Evolutionary conservation across 306 rosid species (phyloP), one percentile per base, ranked within the genome.

Genomic region (Neltuma alba): DNA sequence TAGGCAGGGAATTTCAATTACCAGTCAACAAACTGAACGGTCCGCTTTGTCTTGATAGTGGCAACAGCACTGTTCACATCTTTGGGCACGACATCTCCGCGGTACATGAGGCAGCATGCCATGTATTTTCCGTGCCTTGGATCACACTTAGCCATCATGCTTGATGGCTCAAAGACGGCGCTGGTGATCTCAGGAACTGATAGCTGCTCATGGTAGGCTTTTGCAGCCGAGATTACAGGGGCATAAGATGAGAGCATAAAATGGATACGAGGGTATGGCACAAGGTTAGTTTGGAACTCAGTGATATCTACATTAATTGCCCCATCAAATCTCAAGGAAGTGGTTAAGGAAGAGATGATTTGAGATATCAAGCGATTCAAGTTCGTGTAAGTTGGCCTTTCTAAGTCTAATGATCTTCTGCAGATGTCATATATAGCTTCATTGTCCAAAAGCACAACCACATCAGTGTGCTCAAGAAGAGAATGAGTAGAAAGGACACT

Each of bases 41-140:
- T 86, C 25, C 96, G 72, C 85, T 83, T 91, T 18, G 93, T 87
- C 87, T 91, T 91, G 83, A 91, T 88, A 52, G 84, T 86, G 25
- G 92, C 85, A 52, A 91, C 92, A 52, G 93, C 82, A 65, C 77
- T 82, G 75, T 91, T 91, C 2, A 91, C 96, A 66, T 91, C 96
- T 85, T 91, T 91, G 10, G 96, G 93, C 1, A 80, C 89, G 55
- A 91, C 88, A 67, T 91, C 93, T n/a, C 96, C 96, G 5, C 96
- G 91, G 40, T 91, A 91, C 96, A 91, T 91, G 76, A 91, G 79
- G 83, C 96, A 91, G 76, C 96, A 91, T 6, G 96, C 96, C 96
- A 89, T 91, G 88, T 91, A 91, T 77, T 91, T 91, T 18, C 93
- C 96, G 58, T 89, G 89, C 78, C 96, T 91, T 23, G 96, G 96